phyloP scores from a whole-genome alignment of 768 basidiomycete genomes.

The Lentinula boryana region DNA sequence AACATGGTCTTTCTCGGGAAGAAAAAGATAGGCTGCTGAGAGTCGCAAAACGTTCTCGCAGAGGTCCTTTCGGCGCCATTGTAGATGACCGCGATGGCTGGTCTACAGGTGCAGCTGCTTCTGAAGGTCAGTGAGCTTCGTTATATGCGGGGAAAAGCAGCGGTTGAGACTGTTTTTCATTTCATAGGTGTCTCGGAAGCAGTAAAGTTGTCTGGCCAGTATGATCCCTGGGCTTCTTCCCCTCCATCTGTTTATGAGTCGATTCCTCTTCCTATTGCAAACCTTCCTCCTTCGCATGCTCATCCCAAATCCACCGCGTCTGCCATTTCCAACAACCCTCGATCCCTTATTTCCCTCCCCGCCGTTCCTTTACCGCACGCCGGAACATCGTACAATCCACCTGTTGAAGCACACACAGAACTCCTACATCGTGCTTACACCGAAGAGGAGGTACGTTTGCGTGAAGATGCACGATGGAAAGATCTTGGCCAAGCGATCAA shows the following conservation, averaged over 20 bases:
- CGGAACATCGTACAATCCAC: slow-evolving; percentile 89
- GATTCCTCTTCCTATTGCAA: neutral
- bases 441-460: slow-evolving; percentile 53
- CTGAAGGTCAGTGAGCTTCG: neutral
- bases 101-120: slow-evolving; percentile 46
- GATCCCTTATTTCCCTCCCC: slow-evolving; percentile 53
- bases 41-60: slow-evolving; percentile 67
- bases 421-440: slow-evolving; percentile 65
- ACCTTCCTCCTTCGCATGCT: slow-evolving; percentile 12
- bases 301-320: slow-evolving; percentile 24
- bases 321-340: slow-evolving; percentile 35
- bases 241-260: neutral
- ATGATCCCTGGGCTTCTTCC: slow-evolving; percentile 52
- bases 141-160: neutral
- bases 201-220: slow-evolving; percentile 59
- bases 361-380: slow-evolving; percentile 70
- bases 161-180: neutral
- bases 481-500: slow-evolving; percentile 53
- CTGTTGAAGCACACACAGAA: slow-evolving; percentile 62
- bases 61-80: slow-evolving; percentile 67
- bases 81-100: slow-evolving; percentile 65
- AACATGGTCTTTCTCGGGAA: slow-evolving; percentile 46
- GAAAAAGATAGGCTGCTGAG: slow-evolving; percentile 74
- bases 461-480: slow-evolving; percentile 46
- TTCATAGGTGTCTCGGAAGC: slow-evolving; percentile 60